phyloP scores from a whole-genome alignment of 257 asterid species.

The Solanum chmielewskii region DNA sequence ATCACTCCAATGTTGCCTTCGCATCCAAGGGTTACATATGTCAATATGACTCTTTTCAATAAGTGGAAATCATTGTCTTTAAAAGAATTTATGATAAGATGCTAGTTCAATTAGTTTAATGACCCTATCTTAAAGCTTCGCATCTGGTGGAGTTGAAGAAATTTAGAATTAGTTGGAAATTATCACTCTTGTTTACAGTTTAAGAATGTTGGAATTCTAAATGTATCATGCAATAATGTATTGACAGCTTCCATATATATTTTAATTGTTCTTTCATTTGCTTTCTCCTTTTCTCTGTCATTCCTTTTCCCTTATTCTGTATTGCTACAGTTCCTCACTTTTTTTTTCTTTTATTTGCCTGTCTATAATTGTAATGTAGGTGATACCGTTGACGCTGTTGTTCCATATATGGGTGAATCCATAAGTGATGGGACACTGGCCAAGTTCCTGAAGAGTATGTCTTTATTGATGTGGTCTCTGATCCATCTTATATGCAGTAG shows the following conservation, averaged over 20 bases:
- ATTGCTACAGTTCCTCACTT: background rate
- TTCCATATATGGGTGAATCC: slow-evolving; percentile 97
- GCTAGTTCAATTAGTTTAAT: background rate
- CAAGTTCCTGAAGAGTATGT: slow-evolving; percentile 72
- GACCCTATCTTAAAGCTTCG: background rate
- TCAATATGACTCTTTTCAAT: background rate
- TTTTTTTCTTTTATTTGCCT: background rate
- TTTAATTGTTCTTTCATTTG: background rate
- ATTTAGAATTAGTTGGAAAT: background rate
- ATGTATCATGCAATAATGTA: background rate
- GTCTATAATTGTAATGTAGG: slow-evolving; percentile 31
- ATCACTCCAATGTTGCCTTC: background rate
- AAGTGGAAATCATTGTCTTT: background rate
- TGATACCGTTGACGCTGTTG: slow-evolving; percentile 80
- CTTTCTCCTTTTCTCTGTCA: background rate
- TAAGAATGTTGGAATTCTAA: background rate
- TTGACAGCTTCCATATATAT: background rate
- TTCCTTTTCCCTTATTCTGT: background rate
- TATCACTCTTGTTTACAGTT: background rate
- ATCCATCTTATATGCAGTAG: background rate
- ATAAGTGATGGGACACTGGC: slow-evolving; percentile 87
- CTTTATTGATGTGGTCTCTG: background rate
- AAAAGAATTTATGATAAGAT: background rate
- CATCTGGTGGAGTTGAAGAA: background rate
- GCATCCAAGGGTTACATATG: background rate